phyloP scores from a whole-genome alignment of 1,284 basidiomycete species.

The Pseudozyma flocculosa region DNA sequence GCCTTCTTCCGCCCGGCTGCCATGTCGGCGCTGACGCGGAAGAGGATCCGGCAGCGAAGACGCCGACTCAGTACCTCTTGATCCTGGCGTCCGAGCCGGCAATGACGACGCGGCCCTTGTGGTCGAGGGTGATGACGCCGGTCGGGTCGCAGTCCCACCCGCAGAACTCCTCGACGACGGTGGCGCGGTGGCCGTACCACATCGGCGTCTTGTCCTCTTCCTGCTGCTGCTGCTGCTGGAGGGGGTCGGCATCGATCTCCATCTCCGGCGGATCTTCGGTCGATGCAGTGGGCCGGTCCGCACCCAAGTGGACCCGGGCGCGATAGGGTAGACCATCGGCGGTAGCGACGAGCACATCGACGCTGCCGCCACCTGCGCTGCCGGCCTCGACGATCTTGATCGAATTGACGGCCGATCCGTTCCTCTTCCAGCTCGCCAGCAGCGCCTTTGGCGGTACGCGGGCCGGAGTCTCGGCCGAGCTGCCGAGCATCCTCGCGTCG shows the following conservation, averaged over 20 bases:
- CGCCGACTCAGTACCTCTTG: constrained; percentile 17
- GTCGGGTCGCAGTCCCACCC: constrained; percentile 47
- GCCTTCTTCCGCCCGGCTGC: too few species aligned
- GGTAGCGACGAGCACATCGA: constrained; percentile 30
- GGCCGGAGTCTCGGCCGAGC: background rate
- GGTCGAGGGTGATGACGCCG: constrained; percentile 17
- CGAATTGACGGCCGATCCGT: constrained; percentile 17
- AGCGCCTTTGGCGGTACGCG: constrained; percentile 8
- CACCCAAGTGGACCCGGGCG: constrained; percentile 1
- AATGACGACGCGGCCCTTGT: constrained; percentile 11
- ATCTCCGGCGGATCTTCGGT: background rate
- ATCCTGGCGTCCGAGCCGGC: constrained; percentile 35
- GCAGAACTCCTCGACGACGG: constrained; percentile 29
- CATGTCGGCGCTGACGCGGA: too few species aligned
- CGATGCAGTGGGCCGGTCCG: background rate
- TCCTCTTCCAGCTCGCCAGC: constrained; percentile 16
- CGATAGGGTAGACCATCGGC: constrained; percentile 44
- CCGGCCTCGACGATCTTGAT: constrained; percentile 1
- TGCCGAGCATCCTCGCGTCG: constrained; percentile 62
- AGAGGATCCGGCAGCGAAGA: too few species aligned
- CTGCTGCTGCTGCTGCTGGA: background rate
- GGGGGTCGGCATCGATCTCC: background rate
- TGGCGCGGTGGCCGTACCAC: background rate
- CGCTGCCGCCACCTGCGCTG: background rate
- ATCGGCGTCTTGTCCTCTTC: background rate